phyloP scores from a whole-genome alignment of 176 grass and related monocot genomes.

The Puccinellia tenuiflora region DNA sequence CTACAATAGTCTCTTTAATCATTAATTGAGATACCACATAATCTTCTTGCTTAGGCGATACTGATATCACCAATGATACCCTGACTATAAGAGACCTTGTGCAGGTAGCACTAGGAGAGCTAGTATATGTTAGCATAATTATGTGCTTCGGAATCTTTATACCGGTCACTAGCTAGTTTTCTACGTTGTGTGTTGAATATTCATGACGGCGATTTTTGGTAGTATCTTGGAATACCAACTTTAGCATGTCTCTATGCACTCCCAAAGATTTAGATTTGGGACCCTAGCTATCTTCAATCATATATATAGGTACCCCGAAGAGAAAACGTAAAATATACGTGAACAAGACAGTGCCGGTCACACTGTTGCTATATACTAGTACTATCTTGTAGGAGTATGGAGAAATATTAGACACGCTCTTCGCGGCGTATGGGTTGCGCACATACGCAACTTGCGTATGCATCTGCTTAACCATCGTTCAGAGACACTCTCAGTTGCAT shows the following conservation, averaged over 20 bases:
- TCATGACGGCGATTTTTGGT: background rate
- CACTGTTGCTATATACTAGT: constrained; percentile 1
- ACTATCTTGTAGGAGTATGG: background rate
- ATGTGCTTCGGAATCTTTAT: background rate
- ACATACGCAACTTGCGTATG: background rate
- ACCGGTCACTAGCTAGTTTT: background rate
- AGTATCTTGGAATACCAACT: constrained; percentile 39
- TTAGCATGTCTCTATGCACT: constrained; percentile 4
- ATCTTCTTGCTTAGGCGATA: too few species aligned
- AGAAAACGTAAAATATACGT: background rate
- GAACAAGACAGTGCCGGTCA: background rate
- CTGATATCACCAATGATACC: too few species aligned
- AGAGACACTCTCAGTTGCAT: background rate
- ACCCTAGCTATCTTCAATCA: constrained; percentile 23
- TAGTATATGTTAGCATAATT: background rate
- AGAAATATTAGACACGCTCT: background rate
- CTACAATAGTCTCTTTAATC: too few species aligned
- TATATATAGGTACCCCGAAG: background rate
- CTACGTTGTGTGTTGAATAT: background rate
- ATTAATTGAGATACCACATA: too few species aligned
- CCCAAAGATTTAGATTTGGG: background rate
- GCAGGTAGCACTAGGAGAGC: too few species aligned
- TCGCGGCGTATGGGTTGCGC: background rate
- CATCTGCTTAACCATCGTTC: background rate
- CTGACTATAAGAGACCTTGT: too few species aligned